phyloP scores from a whole-genome alignment of 257 asterid species.

The Nicotiana tomentosiformis region DNA sequence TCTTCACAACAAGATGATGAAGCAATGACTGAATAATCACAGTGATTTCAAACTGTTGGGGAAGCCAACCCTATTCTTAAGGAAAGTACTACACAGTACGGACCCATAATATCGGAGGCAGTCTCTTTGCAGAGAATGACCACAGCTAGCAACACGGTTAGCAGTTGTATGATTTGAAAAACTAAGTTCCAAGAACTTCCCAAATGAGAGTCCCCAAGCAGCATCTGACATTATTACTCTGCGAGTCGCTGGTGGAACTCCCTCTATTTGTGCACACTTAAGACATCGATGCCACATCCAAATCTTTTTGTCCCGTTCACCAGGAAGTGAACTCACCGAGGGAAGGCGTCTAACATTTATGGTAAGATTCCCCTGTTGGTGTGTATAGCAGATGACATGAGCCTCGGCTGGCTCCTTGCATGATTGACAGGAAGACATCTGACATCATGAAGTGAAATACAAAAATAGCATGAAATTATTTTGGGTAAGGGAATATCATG shows the following conservation, averaged over 20 bases:
- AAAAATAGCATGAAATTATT: slow-evolving; percentile 5
- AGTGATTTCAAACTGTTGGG: neutral
- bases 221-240: slow-evolving; percentile 90
- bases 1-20: neutral
- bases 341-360: slow-evolving; percentile 60
- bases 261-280: slow-evolving; percentile 51
- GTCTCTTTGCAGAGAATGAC: slow-evolving; percentile 96
- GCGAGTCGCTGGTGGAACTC: slow-evolving; percentile 81
- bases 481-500: neutral
- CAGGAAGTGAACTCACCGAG: slow-evolving; percentile 55
- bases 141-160: slow-evolving; percentile 90
- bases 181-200: slow-evolving; percentile 96
- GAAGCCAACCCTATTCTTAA: neutral
- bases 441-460: slow-evolving; percentile 21
- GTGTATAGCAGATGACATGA: slow-evolving; percentile 81
- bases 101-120: slow-evolving; percentile 96
- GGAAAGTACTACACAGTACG: slow-evolving; percentile 11
- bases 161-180: slow-evolving; percentile 90
- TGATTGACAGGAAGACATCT: slow-evolving; percentile 64
- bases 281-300: slow-evolving; percentile 99
- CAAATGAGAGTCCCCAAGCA: slow-evolving; percentile 99
- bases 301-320: slow-evolving; percentile 83
- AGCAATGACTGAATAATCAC: neutral
- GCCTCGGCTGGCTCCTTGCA: slow-evolving; percentile 91
- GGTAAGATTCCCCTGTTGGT: slow-evolving; percentile 84